Conservation (phyloP, 176 grass and related monocot genomes). For the Hsuehochloa calcarea region DNA sequence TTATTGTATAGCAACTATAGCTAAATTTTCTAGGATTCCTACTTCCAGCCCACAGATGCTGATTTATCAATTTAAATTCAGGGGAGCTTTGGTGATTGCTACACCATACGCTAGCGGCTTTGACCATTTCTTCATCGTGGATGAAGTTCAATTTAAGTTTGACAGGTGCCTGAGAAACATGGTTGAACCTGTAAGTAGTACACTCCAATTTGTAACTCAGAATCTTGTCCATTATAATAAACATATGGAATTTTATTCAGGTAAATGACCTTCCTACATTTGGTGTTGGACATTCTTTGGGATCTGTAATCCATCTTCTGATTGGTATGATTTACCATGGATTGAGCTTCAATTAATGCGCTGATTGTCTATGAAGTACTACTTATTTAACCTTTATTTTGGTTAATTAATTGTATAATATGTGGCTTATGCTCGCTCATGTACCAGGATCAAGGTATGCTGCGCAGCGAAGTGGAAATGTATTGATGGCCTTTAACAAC, state of each 20-base stretch:
- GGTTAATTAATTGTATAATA: constrained; percentile 10
- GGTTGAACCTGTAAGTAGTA: constrained; percentile 60
- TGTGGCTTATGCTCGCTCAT: not conserved
- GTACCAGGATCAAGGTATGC: constrained; percentile 89
- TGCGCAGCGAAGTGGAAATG: constrained; percentile 82
- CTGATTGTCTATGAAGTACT: not conserved
- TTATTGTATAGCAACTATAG: not conserved
- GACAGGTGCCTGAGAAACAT: constrained; percentile 89
- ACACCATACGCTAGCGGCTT: constrained; percentile 90
- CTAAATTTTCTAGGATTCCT: not conserved
- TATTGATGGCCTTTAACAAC: constrained; percentile 94
- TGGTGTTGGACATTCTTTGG: constrained; percentile 91
- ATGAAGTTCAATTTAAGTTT: constrained; percentile 93
- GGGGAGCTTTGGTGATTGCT: constrained; percentile 92
- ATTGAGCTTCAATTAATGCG: constrained; percentile 12
- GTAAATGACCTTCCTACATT: constrained; percentile 87
- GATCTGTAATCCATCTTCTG: constrained; percentile 83
- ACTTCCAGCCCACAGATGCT: not conserved
- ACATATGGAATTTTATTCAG: constrained; percentile 32
- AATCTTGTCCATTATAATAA: constrained; percentile 26
- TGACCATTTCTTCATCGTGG: constrained; percentile 94
- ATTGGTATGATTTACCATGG: constrained; percentile 54
- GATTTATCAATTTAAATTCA: constrained; percentile 29
- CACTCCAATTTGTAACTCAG: not conserved
- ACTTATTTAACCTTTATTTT: not conserved